Conservation (phyloP, 2,329 filamentous ascomycete species). For the Septoria petroselini region DNA sequence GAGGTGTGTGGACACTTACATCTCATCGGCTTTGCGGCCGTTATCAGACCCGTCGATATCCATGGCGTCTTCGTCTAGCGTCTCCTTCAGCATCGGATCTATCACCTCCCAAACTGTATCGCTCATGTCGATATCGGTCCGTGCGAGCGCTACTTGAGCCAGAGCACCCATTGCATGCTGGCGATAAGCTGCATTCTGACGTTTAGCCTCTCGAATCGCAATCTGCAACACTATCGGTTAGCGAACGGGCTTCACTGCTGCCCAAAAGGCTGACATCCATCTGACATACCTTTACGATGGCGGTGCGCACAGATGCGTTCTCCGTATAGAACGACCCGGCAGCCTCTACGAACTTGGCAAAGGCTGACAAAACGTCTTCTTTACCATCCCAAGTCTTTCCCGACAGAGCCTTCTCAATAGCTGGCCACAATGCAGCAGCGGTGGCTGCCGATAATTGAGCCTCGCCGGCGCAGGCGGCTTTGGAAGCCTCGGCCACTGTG, state of each 20-base stretch:
- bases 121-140: constrained; percentile 68
- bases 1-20: constrained; percentile 25
- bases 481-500: constrained; percentile 70
- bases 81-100: constrained; percentile 56
- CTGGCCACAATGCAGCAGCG: constrained; percentile 64
- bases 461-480: constrained; percentile 53
- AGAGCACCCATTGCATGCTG: constrained; percentile 70
- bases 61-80: constrained; percentile 61
- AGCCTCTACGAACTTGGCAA: constrained; percentile 72
- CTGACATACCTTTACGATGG: constrained; percentile 61
- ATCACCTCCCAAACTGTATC: constrained; percentile 64
- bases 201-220: constrained; percentile 79
- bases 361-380: constrained; percentile 75
- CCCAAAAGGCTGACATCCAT: not conserved
- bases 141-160: constrained; percentile 66
- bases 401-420: constrained; percentile 73
- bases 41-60: constrained; percentile 57
- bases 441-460: constrained; percentile 54
- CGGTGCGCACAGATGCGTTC: constrained; percentile 56
- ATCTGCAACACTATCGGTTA: constrained; percentile 53
- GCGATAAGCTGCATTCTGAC: constrained; percentile 82
- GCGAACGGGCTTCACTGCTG: constrained; percentile 2
- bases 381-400: constrained; percentile 94
- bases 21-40: constrained; percentile 26
- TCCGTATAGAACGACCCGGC: constrained; percentile 58